Percentiles rank a stretch among this genome's conserved stretches.
Evolutionary conservation across 2,329 filamentous ascomycete genomes (phyloP).

Genomic region (Lasiodiplodia citricola): DNA sequence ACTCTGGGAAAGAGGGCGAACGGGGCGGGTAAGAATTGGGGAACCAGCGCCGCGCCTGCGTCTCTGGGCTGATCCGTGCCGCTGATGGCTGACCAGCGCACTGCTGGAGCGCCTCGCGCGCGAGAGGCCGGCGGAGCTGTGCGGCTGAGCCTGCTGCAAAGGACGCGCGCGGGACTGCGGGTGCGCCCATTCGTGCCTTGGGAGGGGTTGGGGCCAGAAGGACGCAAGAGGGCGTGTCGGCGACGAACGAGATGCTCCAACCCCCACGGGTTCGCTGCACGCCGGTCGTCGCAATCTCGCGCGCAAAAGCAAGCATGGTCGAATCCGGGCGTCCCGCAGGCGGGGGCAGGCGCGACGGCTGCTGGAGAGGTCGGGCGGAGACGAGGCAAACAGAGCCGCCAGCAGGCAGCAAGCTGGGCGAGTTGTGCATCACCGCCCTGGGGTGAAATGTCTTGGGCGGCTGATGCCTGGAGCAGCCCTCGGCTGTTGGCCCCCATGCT

Average conservation of each 20-base stretch:
- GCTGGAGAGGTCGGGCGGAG: background rate
- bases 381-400: conserved; percentile 22
- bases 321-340: background rate
- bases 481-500: conserved; percentile 7
- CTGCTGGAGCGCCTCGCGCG: conserved; percentile 16
- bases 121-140: conserved; percentile 6
- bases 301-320: conserved; percentile 16
- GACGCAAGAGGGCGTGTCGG: conserved; percentile 10
- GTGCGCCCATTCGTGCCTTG: conserved; percentile 13
- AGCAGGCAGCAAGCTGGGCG: conserved; percentile 15
- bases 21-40: conserved; percentile 14
- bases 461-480: conserved; percentile 18
- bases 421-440: conserved; percentile 14
- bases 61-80: conserved; percentile 12
- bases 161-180: conserved; percentile 5
- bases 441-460: conserved; percentile 20
- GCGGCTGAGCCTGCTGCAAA: conserved; percentile 17
- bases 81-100: conserved; percentile 9
- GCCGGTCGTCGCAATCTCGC: background rate
- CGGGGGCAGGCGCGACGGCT: conserved; percentile 9
- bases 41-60: conserved; percentile 13
- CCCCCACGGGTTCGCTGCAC: conserved; percentile 19
- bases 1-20: conserved; percentile 19
- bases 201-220: conserved; percentile 2
- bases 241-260: conserved; percentile 7